phyloP scores from a whole-genome alignment of 306 rosid genomes.

The Cucurbita pepo region DNA sequence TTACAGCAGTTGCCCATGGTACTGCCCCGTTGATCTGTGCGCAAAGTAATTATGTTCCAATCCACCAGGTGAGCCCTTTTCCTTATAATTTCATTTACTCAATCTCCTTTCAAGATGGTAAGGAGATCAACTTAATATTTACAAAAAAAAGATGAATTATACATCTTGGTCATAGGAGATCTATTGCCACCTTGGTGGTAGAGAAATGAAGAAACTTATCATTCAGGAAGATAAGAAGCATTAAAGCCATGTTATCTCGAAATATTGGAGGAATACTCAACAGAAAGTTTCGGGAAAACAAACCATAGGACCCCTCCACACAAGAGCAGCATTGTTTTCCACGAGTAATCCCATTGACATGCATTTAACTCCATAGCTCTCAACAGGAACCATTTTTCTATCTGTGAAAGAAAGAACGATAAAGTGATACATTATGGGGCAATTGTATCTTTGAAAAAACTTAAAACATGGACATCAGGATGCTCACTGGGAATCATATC shows the following conservation, averaged over 20 bases:
- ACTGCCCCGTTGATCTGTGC: not conserved
- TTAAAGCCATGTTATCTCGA: not conserved
- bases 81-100: no score
- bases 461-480: no score
- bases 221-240: not conserved
- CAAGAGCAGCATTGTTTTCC: constrained; percentile 78
- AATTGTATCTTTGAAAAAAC: not conserved
- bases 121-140: not conserved
- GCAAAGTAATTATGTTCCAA: not conserved
- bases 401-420: constrained; percentile 35
- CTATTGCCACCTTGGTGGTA: not conserved
- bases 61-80: not conserved
- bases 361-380: constrained; percentile 81
- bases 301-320: constrained; percentile 99
- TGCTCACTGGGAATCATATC: no score
- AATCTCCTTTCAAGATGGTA: no score
- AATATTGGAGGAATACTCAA: not conserved
- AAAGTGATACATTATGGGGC: not conserved
- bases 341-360: constrained; percentile 95
- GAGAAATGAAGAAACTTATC: not conserved
- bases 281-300: constrained; percentile 7
- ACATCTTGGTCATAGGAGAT: not conserved
- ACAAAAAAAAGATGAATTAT: not conserved
- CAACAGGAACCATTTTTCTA: constrained; percentile 81
- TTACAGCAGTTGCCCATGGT: not conserved